Base-by-base conservation (phyloP, 176 grass and related monocot species). In the Oryza coarctata region DNA sequence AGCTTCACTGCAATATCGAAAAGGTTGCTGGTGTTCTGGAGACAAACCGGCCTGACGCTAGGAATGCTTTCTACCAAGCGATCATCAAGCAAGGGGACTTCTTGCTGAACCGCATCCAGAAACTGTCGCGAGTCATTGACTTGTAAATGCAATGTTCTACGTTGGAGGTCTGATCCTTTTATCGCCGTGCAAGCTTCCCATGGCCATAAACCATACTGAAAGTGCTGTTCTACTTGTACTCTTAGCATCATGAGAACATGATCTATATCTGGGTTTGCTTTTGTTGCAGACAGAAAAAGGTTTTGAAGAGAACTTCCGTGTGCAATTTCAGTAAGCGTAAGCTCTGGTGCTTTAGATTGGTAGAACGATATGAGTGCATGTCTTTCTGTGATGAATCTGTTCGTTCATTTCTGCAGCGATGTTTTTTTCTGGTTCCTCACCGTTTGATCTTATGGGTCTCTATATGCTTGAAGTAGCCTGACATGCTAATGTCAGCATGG, bases 71-170 rank as follows among this genome's bases (percentile, higher is more conserved):
- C 66, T 98, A 98, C 76, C 90, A 98, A 84, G 86, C 85, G 0
- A 98, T 91, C 65, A 95, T 98, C 79, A 98, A 98, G 76, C 93
- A 98, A 98, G 96, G 96, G 55, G 93, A 98, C 23, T 98, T 93
- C 83, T 83, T 98, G 73, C 89, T 98, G 67, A 98, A 98, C 65
- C 86, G 96, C 36, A 98, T 98, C 50, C 96, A 98, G 82, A 98
- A 95, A 90, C 84, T 98, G 6, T 98, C 96, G 17, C 85, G 93
- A 4, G 93, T 98, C 9, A 98, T 98, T 83, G 96, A 98, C 76
- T 50, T 98, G 70, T 98, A 98, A 87, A 57, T 12, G 5, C 65
- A 79, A 31, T 65, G 26, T 70, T 69, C 47, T 7, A 60, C 57
- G 26, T 61, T 58, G 57, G 40, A 73, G 74, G 25, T 30, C 3